Base-by-base conservation (phyloP, 805 yeast genomes). In the Ogataea kodamae region DNA sequence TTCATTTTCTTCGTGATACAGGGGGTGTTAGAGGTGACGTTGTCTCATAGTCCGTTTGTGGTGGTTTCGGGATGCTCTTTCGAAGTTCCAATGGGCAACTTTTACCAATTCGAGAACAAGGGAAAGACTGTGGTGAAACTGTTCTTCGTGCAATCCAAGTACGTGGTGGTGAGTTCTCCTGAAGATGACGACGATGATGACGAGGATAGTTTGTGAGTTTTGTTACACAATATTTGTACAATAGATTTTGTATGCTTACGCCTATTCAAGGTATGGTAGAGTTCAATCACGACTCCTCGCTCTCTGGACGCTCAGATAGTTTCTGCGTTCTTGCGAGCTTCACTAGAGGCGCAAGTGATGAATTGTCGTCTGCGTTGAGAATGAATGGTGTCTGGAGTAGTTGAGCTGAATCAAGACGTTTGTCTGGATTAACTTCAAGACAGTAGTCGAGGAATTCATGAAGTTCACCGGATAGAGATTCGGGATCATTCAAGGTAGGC, bases 341-440 rank as follows among this genome's bases (percentile, higher is more conserved):
- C 9, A 84, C 94, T 55, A 84, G 65, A 5, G 90, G 92, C 6
- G 86, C 74, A 46, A 84, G 67, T 2, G 80, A 65, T 8, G 64
- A 52, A 20, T 77, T 82, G 23, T 72, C 74, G 46, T 78, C 86
- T 6, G 83, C 76, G 23, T 76, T 72, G 12, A 56, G 42, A 25
- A 82, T 78, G 44, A 85, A 87, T 35, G 70, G 72, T 54, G 84
- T 85, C 15, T 63, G 55, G 32, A 90, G 66, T 43, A 90, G 65
- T 46, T 86, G 81, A 20, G 70, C 71, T 0, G 97, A 88, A 40
- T 81, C 75, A 0, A 84, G 88, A 55, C 97, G 72, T 45, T 76
- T 74, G 18, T 83, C 87, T 17, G 88, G 81, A 48, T 84, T 83
- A 18, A 89, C 97, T 46, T 80, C 84, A 42, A 90, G 67, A 55